Evolutionary conservation across 345 rosid species (phyloP), one percentile per base, ranked within the genome.

Genomic region (Gossypium ekmanianum): DNA sequence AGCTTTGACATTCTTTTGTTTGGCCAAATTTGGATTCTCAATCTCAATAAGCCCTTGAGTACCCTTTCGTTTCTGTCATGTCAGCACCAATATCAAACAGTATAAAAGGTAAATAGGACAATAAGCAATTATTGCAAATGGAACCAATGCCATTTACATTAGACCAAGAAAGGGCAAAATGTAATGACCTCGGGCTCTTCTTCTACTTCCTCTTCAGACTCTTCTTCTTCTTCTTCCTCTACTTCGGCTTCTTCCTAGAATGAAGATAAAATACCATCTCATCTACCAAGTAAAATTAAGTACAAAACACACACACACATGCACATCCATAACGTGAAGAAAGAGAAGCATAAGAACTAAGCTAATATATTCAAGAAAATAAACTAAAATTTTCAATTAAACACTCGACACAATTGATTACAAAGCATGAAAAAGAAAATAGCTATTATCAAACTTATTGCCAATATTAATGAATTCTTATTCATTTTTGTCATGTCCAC

Each of bases 1-100:
- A 52, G 88, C 94, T 84, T 86, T 88, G 77, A 87, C 17, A 71
- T 84, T 92, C 90, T 88, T 96, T 17, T 84, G 74, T 83, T 89
- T 91, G 0, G 44, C 94, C 79, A 92, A 41, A 78, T 96, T 96
- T 75, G 97, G 99, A 80, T 96, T 96, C 43, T 92, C 93, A 78
- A 89, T 88, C 87, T 90, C 88, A 74, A 96, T 91, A 65, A 95
- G 70, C 71, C 97, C 84, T 78, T 93, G 88, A 52, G 87, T 83
- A 7, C 98, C 98, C 78, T 95, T 94, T 73, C 86, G 81, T 84
- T 90, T 95, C 84, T 89, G 89, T 79, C 77, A 78, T 29, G 29
- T 48, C 41, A 47, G 48, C 56, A 61, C 45, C 58, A 50, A 11
- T 16, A 62, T 74, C 47, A 48, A 27, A 59, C 4, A 59, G 0